Evolutionary conservation across 495 filamentous ascomycete species (phyloP), one percentile per base, ranked within the genome.

Genomic region (Hypoxylon subgilvum): DNA sequence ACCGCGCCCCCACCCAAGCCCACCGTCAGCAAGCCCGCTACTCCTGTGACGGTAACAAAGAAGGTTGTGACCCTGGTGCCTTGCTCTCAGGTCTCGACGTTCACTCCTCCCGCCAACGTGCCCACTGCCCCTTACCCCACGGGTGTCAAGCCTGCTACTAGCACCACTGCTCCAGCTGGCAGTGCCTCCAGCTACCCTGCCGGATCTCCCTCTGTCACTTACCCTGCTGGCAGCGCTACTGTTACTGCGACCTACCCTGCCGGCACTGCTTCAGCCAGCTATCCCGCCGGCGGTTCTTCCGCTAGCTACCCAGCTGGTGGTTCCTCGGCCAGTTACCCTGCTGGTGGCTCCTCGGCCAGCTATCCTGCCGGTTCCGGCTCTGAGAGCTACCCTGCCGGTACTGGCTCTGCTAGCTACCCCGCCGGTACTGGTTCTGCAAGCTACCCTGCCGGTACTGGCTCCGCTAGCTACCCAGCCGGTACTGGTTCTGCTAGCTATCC

Each of bases 81-180:
- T 40, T 70, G 70, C 66, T 65, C 64, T 13, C 27, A 44, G 42
- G 60, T 56, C 10, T 49, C 53, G 9, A 68, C 68, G 19, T 70
- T 69, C 57, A 62, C 63, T 28, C 58, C 68, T 39, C 70, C 70
- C 18, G 17, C 66, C 25, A 52, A 62, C 43, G 16, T 61, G 18
- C 65, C 68, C 2, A 66, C 66, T 21, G 51, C 65, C 19, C 62
- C 68, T 27, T 69, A 57, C 60, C 66, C 68, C n/a, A 59, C 61
- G 8, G 51, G 39, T 46, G 36, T n/a, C 35, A 53, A 46, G 39
- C 31, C 42, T 28, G 42, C 48, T 34, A 27, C 42, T 18, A 50
- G 39, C 56, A 57, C 53, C 30, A 45, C 17, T 32, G 43, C 44
- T 19, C 44, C 60, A 10, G 18, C 40, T 19, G 42, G 44, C 23